phyloP scores from a whole-genome alignment of 306 rosid species.

The Prunus campanulata region DNA sequence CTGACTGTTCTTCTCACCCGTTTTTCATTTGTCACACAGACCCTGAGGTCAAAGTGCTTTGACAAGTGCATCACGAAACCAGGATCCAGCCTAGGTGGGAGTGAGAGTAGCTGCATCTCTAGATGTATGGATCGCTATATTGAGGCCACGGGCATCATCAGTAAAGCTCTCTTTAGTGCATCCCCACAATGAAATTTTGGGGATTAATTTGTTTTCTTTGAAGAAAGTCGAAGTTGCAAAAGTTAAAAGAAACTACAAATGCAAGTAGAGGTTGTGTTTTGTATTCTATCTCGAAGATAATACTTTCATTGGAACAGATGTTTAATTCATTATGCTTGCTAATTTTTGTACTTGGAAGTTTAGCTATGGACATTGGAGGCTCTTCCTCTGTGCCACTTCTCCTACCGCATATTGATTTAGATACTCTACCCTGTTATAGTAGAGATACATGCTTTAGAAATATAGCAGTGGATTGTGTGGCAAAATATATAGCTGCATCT shows the following conservation, averaged over 20 bases:
- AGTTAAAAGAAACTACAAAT: slow-evolving; percentile 12
- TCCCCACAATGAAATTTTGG: slow-evolving; percentile 35
- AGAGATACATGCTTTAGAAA: no score
- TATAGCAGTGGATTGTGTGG: no score
- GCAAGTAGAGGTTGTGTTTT: slow-evolving; percentile 10
- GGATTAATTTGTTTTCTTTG: neutral
- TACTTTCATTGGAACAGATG: slow-evolving; percentile 5
- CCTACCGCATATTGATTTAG: neutral
- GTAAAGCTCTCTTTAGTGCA: slow-evolving; percentile 65
- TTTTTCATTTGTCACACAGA: slow-evolving; percentile 43
- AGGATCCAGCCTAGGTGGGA: slow-evolving; percentile 76
- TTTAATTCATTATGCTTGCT: slow-evolving; percentile 4
- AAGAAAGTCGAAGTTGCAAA: slow-evolving; percentile 5
- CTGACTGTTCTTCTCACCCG: neutral
- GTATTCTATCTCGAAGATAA: slow-evolving; percentile 1
- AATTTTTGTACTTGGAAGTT: neutral
- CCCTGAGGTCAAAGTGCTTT: slow-evolving; percentile 80
- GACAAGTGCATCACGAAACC: slow-evolving; percentile 93
- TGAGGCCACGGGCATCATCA: slow-evolving; percentile 90
- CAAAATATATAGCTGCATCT: no score
- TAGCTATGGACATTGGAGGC: neutral
- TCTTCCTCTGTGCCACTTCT: neutral
- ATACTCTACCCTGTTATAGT: neutral
- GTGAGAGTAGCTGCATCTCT: slow-evolving; percentile 91
- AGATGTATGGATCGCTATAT: slow-evolving; percentile 94